These are phyloP conservation scores for Hymenoscyphus infarciens DNA, from an alignment of 2,329 filamentous ascomycete species.

Conservation along the genomic window DNA sequence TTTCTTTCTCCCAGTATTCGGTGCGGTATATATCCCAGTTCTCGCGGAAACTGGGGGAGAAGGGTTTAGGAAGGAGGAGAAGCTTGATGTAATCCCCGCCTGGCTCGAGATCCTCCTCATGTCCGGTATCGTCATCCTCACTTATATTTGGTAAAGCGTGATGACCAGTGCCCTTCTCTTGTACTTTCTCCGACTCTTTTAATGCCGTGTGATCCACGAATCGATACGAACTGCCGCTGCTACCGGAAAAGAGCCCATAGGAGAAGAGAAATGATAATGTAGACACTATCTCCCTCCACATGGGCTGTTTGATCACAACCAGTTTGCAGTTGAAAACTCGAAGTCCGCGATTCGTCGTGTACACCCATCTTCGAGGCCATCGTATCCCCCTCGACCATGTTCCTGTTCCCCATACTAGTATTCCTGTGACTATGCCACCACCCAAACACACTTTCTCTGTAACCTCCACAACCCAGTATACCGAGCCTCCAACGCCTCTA, in stretches of 20 bases:
- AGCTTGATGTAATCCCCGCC: conserved; percentile 86
- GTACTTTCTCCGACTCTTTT: conserved; percentile 57
- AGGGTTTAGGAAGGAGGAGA: conserved; percentile 17
- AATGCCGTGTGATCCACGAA: conserved; percentile 65
- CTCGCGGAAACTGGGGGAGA: conserved; percentile 57
- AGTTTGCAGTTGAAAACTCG: conserved; percentile 95
- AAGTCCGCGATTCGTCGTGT: conserved; percentile 82
- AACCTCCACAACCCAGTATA: conserved; percentile 95
- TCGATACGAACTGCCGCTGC: conserved; percentile 67
- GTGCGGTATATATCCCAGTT: conserved; percentile 94
- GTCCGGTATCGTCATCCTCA: conserved; percentile 59
- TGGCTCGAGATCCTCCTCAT: conserved; percentile 85
- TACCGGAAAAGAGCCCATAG: conserved; percentile 67
- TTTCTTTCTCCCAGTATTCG: conserved; percentile 97
- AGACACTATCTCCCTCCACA: conserved; percentile 74
- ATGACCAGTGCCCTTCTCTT: conserved; percentile 43
- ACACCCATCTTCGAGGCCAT: conserved; percentile 91
- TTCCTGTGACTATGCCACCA: conserved; percentile 80
- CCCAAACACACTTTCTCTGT: conserved; percentile 88
- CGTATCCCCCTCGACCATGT: conserved; percentile 94
- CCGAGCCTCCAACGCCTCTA: conserved; percentile 81
- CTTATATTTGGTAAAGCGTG: conserved; percentile 41
- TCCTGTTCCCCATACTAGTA: conserved; percentile 89
- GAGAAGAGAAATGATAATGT: conserved; percentile 75
- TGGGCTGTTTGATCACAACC: conserved; percentile 78